Evolutionary conservation across 73 alveolate genomes (phyloP).

Genomic region (Stentor coeruleus): DNA sequence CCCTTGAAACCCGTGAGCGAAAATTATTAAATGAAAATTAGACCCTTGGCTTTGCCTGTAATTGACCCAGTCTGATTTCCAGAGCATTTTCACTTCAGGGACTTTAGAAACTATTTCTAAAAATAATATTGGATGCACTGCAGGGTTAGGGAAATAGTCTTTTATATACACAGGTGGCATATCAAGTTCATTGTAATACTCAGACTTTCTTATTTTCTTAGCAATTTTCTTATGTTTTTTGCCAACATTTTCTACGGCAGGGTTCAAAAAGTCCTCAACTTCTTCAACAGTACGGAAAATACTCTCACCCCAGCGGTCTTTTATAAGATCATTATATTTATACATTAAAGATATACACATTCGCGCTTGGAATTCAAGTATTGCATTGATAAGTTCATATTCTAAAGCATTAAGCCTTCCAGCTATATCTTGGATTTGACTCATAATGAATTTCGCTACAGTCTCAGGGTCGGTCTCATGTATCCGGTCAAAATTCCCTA

Average conservation of each 20-base stretch:
- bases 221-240: conserved; percentile 43
- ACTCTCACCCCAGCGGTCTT: not conserved
- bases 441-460: not conserved
- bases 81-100: conserved; percentile 35
- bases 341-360: not conserved
- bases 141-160: conserved; percentile 37
- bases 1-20: conserved; percentile 97
- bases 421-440: not conserved
- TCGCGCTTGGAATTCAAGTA: not conserved
- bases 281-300: not conserved
- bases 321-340: too few species aligned
- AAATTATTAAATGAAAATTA: conserved; percentile 77
- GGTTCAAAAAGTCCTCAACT: not conserved
- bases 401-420: not conserved
- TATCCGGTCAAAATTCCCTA: not conserved
- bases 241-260: conserved; percentile 48
- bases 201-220: conserved; percentile 40
- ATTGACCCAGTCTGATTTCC: conserved; percentile 45
- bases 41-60: conserved; percentile 38
- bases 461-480: not conserved
- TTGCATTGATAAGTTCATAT: not conserved
- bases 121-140: conserved; percentile 58
- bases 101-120: conserved; percentile 60
- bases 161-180: conserved; percentile 43
- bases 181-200: conserved; percentile 34